A percentile compares a stretch with the other conserved stretches of the same genome.
Evolutionary conservation across 441 rosid species (phyloP).

Genomic region (Eutrema salsugineum): DNA sequence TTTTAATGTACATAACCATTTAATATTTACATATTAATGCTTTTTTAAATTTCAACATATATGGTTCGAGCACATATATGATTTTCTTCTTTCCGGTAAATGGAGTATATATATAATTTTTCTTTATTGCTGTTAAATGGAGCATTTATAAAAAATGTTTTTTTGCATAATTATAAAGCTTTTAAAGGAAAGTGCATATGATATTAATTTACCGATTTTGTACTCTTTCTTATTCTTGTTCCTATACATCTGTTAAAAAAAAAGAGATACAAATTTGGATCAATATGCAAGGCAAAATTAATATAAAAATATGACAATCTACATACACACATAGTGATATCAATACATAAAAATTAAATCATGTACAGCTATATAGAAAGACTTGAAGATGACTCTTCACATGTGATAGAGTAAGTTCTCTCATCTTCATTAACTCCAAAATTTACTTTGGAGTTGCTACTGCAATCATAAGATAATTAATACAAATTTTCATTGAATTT

Average conservation of each 20-base stretch:
- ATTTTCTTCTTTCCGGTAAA: too few species aligned
- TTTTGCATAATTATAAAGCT: not conserved
- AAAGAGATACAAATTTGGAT: not conserved
- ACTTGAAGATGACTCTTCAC: conserved; percentile 68
- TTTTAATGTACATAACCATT: not conserved
- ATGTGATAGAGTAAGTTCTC: conserved; percentile 40
- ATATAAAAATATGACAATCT: not conserved
- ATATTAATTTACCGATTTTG: not conserved
- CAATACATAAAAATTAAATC: not conserved
- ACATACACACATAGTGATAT: not conserved
- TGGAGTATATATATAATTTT: not conserved
- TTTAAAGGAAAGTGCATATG: not conserved
- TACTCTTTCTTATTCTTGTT: not conserved
- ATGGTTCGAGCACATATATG: too few species aligned
- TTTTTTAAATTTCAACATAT: not conserved
- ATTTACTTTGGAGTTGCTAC: conserved; percentile 54
- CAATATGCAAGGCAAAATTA: not conserved
- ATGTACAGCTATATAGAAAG: not conserved
- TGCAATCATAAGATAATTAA: not conserved
- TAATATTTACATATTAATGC: not conserved
- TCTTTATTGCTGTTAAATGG: not conserved
- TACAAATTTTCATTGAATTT: not conserved
- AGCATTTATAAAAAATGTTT: not conserved
- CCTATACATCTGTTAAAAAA: not conserved
- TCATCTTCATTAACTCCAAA: conserved; percentile 34